phyloP scores from a whole-genome alignment of 768 basidiomycete genomes.

The Podaxis sp. region DNA sequence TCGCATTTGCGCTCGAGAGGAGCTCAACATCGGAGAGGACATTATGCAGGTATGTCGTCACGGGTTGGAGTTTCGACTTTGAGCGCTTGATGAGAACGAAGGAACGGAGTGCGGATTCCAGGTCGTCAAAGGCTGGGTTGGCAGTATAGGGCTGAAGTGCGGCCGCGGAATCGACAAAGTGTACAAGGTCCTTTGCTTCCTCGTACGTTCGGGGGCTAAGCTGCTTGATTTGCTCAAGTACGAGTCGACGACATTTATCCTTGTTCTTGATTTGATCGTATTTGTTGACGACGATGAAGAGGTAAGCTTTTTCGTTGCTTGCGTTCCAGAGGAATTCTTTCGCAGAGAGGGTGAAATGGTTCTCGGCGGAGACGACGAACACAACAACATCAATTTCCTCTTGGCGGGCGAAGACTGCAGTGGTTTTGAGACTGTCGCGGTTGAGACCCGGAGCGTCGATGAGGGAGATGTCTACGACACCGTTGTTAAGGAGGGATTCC shows the following conservation, averaged over 20 bases:
- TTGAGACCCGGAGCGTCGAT: conserved; percentile 99
- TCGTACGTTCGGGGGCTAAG: conserved; percentile 91
- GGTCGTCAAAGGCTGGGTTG: conserved; percentile 75
- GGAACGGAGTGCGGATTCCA: conserved; percentile 86
- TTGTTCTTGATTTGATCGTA: conserved; percentile 96
- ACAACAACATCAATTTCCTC: conserved; percentile 98
- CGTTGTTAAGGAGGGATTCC: conserved; percentile 89
- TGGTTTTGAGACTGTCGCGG: conserved; percentile 91
- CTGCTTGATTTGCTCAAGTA: conserved; percentile 91
- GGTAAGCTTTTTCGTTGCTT: conserved; percentile 93
- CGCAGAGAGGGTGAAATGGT: conserved; percentile 95
- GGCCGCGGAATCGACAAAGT: conserved; percentile 92
- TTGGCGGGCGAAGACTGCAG: conserved; percentile 91
- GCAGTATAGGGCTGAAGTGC: conserved; percentile 63
- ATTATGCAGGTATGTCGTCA: conserved; percentile 84
- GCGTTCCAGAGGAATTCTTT: conserved; percentile 92
- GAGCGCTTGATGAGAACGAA: conserved; percentile 95
- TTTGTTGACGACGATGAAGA: conserved; percentile 99
- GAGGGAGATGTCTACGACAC: conserved; percentile 94
- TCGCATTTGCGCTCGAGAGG: conserved; percentile 79
- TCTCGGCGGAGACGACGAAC: conserved; percentile 96
- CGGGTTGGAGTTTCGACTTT: conserved; percentile 95
- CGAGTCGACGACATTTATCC: conserved; percentile 80
- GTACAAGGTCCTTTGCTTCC: conserved; percentile 89
- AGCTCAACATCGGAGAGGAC: conserved; percentile 89